Conservation (phyloP, 2,329 filamentous ascomycete species). For the Aspergillus pseudoviridinutans region DNA sequence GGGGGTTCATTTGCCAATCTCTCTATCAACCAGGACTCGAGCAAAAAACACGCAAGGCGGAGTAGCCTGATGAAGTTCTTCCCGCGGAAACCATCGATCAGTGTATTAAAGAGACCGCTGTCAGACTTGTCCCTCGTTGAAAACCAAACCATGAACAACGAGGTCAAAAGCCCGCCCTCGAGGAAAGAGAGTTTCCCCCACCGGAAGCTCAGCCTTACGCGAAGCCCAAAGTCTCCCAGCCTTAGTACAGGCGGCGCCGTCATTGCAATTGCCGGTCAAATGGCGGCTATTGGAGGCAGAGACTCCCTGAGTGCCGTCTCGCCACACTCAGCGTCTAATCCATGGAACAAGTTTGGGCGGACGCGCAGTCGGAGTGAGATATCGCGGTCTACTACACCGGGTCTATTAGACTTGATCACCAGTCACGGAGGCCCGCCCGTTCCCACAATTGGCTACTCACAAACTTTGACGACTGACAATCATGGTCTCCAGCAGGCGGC, state of each 20-base stretch:
- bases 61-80: slow-evolving; percentile 45
- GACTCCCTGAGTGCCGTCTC: slow-evolving; percentile 55
- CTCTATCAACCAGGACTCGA: slow-evolving; percentile 32
- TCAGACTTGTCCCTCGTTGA: slow-evolving; percentile 29
- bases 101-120: slow-evolving; percentile 43
- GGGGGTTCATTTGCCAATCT: slow-evolving; percentile 42
- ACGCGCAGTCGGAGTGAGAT: slow-evolving; percentile 58
- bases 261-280: slow-evolving; percentile 43
- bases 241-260: slow-evolving; percentile 40
- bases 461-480: slow-evolving; percentile 20
- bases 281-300: slow-evolving; percentile 46
- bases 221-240: slow-evolving; percentile 34
- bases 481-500: slow-evolving; percentile 11
- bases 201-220: slow-evolving; percentile 37
- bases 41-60: slow-evolving; percentile 41
- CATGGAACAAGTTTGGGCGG: slow-evolving; percentile 49
- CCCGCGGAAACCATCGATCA: slow-evolving; percentile 41
- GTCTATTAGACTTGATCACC: slow-evolving; percentile 53
- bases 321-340: slow-evolving; percentile 29
- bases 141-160: slow-evolving; percentile 15
- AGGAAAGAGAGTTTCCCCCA: slow-evolving; percentile 33
- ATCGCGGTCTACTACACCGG: slow-evolving; percentile 38
- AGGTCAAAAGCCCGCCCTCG: slow-evolving; percentile 16
- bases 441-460: slow-evolving; percentile 48
- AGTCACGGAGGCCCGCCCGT: slow-evolving; percentile 57